A percentile compares a stretch with the other conserved stretches of the same genome.
Evolutionary conservation across 305 asterid species (phyloP).

Genomic region (Euphrasia arctica): DNA sequence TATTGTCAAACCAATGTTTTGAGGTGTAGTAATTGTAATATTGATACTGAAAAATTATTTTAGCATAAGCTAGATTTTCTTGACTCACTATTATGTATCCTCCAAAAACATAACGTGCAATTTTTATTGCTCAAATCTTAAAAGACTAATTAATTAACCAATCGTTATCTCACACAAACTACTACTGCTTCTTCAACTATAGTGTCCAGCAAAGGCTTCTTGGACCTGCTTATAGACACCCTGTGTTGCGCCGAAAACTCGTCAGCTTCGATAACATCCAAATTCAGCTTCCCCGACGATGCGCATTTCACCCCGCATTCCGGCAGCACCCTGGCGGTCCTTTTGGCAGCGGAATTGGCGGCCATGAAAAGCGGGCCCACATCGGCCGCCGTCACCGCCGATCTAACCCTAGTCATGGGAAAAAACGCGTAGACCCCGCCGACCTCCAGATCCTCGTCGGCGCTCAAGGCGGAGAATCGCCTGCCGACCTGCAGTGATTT

Average conservation of each 20-base stretch:
- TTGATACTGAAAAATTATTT: too few species aligned
- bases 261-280: conserved; percentile 39
- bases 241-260: conserved; percentile 39
- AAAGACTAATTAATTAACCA: too few species aligned
- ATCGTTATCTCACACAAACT: conserved; percentile 24
- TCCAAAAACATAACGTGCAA: too few species aligned
- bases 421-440: conserved; percentile 32
- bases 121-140: too few species aligned
- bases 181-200: conserved; percentile 51
- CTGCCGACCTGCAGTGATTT: conserved; percentile 35
- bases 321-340: conserved; percentile 51
- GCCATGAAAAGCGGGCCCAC: conserved; percentile 36
- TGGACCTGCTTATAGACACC: conserved; percentile 51
- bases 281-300: conserved; percentile 33
- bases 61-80: too few species aligned
- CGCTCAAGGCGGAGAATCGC: conserved; percentile 37
- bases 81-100: too few species aligned
- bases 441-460: conserved; percentile 50
- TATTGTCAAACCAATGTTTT: too few species aligned
- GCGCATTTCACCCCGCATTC: conserved; percentile 29
- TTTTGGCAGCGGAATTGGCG: conserved; percentile 35
- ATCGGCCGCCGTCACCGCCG: conserved; percentile 42
- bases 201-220: conserved; percentile 66
- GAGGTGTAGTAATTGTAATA: too few species aligned
- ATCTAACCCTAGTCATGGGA: conserved; percentile 43